These are phyloP conservation scores for Lotmaria passim DNA, from an alignment of 208 protist genomes.

Conservation along the genomic window DNA sequence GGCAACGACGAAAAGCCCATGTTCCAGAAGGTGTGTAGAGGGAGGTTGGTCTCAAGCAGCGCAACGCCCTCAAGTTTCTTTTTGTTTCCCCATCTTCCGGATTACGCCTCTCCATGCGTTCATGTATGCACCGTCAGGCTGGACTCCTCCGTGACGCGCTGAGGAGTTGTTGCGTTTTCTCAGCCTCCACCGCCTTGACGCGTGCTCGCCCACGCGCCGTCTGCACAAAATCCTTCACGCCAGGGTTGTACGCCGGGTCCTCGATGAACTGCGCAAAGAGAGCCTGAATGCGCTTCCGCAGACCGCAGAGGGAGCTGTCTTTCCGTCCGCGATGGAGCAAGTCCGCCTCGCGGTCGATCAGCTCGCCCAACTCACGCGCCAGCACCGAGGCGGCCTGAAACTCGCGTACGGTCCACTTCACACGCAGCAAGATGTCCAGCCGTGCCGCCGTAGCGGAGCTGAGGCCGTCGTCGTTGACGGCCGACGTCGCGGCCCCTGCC, in stretches of 20 bases:
- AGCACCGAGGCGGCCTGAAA: conserved; percentile 78
- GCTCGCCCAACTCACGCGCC: conserved; percentile 92
- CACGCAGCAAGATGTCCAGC: conserved; percentile 95
- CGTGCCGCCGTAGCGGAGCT: conserved; percentile 61
- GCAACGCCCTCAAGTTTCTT: no score
- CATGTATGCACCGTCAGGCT: no score
- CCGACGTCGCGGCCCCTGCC: neutral
- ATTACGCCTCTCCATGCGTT: no score
- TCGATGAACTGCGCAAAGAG: conserved; percentile 96
- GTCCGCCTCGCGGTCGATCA: conserved; percentile 97
- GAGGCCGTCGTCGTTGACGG: conserved; percentile 5
- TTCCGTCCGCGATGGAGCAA: conserved; percentile 93
- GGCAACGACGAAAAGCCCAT: no score
- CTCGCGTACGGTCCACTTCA: conserved; percentile 98
- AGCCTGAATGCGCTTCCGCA: conserved; percentile 88
- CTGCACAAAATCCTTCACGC: conserved; percentile 76
- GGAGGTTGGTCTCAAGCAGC: no score
- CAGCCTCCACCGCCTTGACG: conserved; percentile 27
- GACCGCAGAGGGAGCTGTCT: conserved; percentile 63
- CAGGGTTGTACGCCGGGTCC: conserved; percentile 96
- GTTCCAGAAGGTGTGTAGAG: no score
- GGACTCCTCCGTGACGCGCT: no score
- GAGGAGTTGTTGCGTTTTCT: conserved; percentile 15
- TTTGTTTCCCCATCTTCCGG: no score
- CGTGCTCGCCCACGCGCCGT: conserved; percentile 42